These are phyloP conservation scores for Phytophthora nicotianae DNA, from an alignment of 352 stramenopile genomes.

Conservation along the genomic window DNA sequence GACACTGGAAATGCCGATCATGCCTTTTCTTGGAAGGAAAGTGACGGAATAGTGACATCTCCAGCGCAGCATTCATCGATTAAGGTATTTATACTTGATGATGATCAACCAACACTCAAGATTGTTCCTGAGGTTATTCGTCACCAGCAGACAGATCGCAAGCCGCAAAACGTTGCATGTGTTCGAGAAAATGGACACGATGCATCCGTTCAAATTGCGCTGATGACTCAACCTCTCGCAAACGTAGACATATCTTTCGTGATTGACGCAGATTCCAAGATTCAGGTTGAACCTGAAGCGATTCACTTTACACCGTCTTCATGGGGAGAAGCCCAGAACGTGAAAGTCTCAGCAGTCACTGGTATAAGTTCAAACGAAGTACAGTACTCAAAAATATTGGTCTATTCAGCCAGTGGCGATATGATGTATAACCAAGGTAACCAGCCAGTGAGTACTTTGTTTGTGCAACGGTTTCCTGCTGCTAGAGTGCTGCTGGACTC, in stretches of 20 bases:
- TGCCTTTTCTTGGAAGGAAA: conserved; percentile 53
- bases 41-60: conserved; percentile 54
- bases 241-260: conserved; percentile 47
- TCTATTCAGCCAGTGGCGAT: conserved; percentile 42
- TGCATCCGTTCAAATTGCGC: conserved; percentile 40
- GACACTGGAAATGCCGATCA: conserved; percentile 61
- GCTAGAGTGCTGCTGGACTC: conserved; percentile 49
- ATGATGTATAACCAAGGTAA: conserved; percentile 42
- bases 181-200: conserved; percentile 49
- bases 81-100: conserved; percentile 55
- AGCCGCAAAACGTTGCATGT: conserved; percentile 42
- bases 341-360: conserved; percentile 32
- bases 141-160: conserved; percentile 28
- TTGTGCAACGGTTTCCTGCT: conserved; percentile 49
- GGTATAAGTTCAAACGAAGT: conserved; percentile 19
- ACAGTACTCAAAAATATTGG: conserved; percentile 32
- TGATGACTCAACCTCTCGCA: conserved; percentile 48
- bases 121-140: conserved; percentile 45
- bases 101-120: conserved; percentile 48
- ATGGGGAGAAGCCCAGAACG: conserved; percentile 35
- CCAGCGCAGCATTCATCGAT: conserved; percentile 30
- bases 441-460: conserved; percentile 28
- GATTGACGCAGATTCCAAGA: conserved; percentile 19
- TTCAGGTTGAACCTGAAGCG: conserved; percentile 36
- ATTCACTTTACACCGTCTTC: conserved; percentile 33